Conservation (phyloP, 108 stramenopile species). For the Nannochloropsis gaditana region DNA sequence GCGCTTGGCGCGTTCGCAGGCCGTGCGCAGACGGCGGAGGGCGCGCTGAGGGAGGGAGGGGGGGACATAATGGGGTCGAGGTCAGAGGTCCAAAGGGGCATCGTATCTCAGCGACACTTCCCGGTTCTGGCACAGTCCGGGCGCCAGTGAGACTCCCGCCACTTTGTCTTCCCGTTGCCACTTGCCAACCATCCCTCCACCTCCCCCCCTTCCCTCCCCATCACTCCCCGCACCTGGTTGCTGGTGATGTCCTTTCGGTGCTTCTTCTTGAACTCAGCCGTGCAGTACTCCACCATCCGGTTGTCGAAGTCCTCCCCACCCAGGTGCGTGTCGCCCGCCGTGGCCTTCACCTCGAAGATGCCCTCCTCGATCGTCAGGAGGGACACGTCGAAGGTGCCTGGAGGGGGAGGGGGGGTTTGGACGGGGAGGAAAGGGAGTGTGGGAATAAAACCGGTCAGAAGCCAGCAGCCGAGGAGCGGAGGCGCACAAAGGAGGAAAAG, state of each 20-base stretch:
- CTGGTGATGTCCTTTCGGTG: conserved; percentile 94
- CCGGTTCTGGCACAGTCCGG: too few relatives aligned
- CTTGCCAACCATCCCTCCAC: conserved; percentile 53
- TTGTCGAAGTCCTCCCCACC: conserved; percentile 99
- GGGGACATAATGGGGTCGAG: background rate
- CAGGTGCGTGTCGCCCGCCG: conserved; percentile 96
- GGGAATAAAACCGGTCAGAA: background rate
- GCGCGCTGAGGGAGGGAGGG: conserved; percentile 65
- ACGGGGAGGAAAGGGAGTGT: background rate
- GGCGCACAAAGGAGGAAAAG: background rate
- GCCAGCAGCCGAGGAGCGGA: background rate
- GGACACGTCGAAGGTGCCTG: conserved; percentile 88
- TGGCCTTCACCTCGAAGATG: conserved; percentile 99
- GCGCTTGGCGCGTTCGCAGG: conserved; percentile 99
- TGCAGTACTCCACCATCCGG: conserved; percentile 64
- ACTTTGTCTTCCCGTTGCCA: too few relatives aligned
- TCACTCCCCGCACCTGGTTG: conserved; percentile 56
- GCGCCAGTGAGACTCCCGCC: too few relatives aligned
- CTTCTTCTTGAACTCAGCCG: conserved; percentile 45
- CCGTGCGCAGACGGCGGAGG: conserved; percentile 96
- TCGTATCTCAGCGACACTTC: background rate
- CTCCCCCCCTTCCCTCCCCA: conserved; percentile 48
- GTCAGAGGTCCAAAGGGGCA: background rate
- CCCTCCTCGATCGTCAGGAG: conserved; percentile 98
- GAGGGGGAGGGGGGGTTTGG: background rate